Conservation (phyloP, 2,329 filamentous ascomycete genomes). For the Pseudonectria buxi region DNA sequence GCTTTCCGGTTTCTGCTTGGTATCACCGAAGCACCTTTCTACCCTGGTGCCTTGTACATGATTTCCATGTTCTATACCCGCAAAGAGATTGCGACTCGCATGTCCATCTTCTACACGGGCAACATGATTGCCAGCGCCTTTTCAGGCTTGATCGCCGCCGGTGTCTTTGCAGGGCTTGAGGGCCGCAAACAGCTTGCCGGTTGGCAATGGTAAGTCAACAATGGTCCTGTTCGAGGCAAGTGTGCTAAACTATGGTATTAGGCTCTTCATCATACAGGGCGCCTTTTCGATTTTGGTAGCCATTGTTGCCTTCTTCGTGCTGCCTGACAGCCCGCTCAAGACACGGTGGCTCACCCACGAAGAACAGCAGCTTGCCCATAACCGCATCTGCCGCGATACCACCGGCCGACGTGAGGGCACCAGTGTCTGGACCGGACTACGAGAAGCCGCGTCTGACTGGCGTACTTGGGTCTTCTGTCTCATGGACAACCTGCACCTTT, state of each 20-base stretch:
- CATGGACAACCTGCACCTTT: conserved; percentile 45
- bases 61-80: conserved; percentile 50
- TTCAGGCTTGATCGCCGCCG: conserved; percentile 38
- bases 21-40: conserved; percentile 36
- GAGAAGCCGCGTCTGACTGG: conserved; percentile 37
- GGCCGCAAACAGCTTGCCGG: conserved; percentile 19
- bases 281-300: conserved; percentile 29
- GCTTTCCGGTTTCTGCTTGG: conserved; percentile 35
- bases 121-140: conserved; percentile 32
- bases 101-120: conserved; percentile 39
- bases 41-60: conserved; percentile 31
- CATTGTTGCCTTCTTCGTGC: conserved; percentile 21
- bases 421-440: conserved; percentile 35
- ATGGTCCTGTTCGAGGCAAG: too few relatives aligned
- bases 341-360: conserved; percentile 36
- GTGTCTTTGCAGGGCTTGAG: conserved; percentile 30
- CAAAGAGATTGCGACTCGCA: conserved; percentile 37
- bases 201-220: conserved; percentile 22
- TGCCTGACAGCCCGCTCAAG: conserved; percentile 36
- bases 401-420: conserved; percentile 36
- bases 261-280: conserved; percentile 61
- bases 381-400: conserved; percentile 38
- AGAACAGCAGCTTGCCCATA: conserved; percentile 35
- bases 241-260: neutral
- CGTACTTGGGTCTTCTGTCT: conserved; percentile 43